Base-by-base conservation (phyloP, 371 early-diverging fungal genomes). In the Ordospora pajunii region DNA sequence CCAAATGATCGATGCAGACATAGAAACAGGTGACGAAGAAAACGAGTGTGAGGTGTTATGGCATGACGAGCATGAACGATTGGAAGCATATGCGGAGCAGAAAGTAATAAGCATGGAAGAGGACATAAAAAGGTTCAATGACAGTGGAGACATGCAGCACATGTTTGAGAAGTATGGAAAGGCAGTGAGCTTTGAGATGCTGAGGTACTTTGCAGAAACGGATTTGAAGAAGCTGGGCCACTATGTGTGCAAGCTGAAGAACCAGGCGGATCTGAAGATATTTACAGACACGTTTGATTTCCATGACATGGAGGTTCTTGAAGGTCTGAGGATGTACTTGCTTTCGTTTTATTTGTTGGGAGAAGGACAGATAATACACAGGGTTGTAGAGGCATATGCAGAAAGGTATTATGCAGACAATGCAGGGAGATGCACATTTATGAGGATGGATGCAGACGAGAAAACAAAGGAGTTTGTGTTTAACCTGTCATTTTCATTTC, bases 331-430 rank as follows among this genome's bases (percentile, higher is more conserved):
- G 46, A 84, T 86, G 27, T 86, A 93, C 22, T 84, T 95, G 9
- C 89, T 89, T 70, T 87, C 89, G 9, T 95, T 95, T 87, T 88
- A 93, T 52, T 82, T 95, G 17, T 92, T 92, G 2, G 94, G 94
- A 37, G 95, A 95, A 84, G 88, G 91, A 27, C 93, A 94, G 83
- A 90, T 91, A 78, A 93, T 95, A 67, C 90, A 91, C 71, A 88
- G 94, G 19, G 90, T 94, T 27, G 87, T 94, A 67, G 91, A 91
- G 69, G 86, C 89, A 0, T 94, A 93, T 87, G 88, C 92, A 11
- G 87, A 86, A 2, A 87, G 86, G 0, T 95, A 89, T 81, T 66
- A 49, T 64, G n/a, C 46, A 7, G 52, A 73, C 3, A 54, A 52
- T 62, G 64, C 23, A 42, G 53, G 32, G 12, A 37, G 0, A 37